Conservation (phyloP, 805 yeast species). For the Lipomyces spencermartinsiae region DNA sequence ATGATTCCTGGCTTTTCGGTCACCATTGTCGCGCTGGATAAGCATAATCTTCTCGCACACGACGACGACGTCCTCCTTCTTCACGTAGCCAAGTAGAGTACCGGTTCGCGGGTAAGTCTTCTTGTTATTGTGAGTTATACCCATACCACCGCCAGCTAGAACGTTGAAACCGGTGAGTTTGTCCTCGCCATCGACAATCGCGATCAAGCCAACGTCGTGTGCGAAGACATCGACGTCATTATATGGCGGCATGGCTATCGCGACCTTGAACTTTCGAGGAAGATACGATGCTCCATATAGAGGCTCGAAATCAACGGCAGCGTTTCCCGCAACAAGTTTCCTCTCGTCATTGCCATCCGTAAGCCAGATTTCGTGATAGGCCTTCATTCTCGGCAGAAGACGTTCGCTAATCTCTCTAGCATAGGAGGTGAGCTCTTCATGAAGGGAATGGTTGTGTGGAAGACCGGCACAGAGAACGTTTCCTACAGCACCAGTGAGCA, state of each 20-base stretch:
- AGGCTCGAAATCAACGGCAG: conserved; percentile 83
- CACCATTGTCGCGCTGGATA: conserved; percentile 94
- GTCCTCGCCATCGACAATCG: conserved; percentile 66
- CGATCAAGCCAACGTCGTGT: conserved; percentile 90
- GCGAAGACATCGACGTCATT: conserved; percentile 97
- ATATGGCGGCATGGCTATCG: conserved; percentile 92
- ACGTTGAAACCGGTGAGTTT: conserved; percentile 80
- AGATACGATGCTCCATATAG: conserved; percentile 82
- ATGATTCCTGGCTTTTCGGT: conserved; percentile 94
- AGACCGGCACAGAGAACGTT: conserved; percentile 90
- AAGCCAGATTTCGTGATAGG: conserved; percentile 96
- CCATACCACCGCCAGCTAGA: conserved; percentile 98
- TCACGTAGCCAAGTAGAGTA: conserved; percentile 77
- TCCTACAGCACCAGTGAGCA: conserved; percentile 37
- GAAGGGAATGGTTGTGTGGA: conserved; percentile 83
- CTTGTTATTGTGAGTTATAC: conserved; percentile 93
- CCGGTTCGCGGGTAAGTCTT: conserved; percentile 97
- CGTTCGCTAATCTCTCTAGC: conserved; percentile 76
- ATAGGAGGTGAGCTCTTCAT: conserved; percentile 68
- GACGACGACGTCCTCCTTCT: conserved; percentile 68
- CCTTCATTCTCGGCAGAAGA: conserved; percentile 88
- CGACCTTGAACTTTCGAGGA: conserved; percentile 95
- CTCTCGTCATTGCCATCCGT: conserved; percentile 76
- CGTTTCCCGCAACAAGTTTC: conserved; percentile 83
- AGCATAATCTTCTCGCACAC: conserved; percentile 92